Base-by-base conservation (phyloP, 2,329 filamentous ascomycete species). In the Monosporascus ibericus region DNA sequence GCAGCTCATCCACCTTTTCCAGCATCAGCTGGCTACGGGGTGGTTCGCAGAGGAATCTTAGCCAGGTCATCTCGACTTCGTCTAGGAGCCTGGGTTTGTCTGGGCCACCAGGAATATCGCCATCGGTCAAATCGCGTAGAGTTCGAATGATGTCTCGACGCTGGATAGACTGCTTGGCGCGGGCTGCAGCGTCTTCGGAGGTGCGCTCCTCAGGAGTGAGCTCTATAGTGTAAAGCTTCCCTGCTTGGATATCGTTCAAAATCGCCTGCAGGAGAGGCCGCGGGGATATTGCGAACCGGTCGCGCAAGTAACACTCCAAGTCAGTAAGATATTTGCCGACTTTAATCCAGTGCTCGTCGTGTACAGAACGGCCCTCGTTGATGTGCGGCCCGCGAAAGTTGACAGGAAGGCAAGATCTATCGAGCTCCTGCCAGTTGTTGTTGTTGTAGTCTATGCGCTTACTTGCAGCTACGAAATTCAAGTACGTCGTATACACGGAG, bases 321-420 rank as follows among this genome's bases (percentile, higher is more conserved):
- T 56, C 55, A n/a, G 56, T 58, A 52, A 71, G 66, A 52, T 65
- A 55, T 15, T 52, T 53, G 27, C 65, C 66, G 15, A 66, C 58
- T 48, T 51, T 58, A 8, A 66, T 46, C 65, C 64, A 67, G 48
- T 68, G 44, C 52, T 67, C 52, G 24, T 64, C 65, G 54, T 64
- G 62, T 30, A 63, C 52, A 25, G 61, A 56, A 17, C 65, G 55
- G 17, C 61, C 59, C 36, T 53, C 49, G 46, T 65, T 62, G n/a
- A 58, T 55, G 39, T 59, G 60, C 9, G 68, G 68, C 1, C 68
- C 68, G 17, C 55, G 52, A 47, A 62, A 68, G 55, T 70, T 69
- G 14, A 42, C 24, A 24, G 60, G 67, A 14, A 69, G 44, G 15
- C 63, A 60, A 11, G 59, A 55, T 44, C 55, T 57, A 20, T 57